A percentile compares a stretch with the other conserved stretches of the same genome.
phyloP scores from a whole-genome alignment of 805 yeast genomes.

The Wickerhamomyces rabaulensis region DNA sequence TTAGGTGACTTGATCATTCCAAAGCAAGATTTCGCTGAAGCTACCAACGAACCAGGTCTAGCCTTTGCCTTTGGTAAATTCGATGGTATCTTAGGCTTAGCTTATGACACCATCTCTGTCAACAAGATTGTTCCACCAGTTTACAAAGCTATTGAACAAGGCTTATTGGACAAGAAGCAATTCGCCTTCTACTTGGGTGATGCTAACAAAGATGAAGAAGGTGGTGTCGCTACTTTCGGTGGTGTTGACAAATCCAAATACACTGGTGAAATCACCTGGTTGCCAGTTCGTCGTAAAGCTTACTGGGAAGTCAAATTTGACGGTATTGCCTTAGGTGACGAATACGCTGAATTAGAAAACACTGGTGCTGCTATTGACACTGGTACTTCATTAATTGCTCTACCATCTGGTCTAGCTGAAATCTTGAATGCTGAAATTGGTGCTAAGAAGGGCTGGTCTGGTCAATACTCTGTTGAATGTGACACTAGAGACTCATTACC shows the following conservation, averaged over 20 bases:
- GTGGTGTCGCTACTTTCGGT: constrained; percentile 94
- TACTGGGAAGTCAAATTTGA: constrained; percentile 98
- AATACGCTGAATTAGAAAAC: constrained; percentile 72
- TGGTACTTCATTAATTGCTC: constrained; percentile 92
- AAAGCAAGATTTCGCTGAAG: constrained; percentile 93
- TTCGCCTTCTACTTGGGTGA: constrained; percentile 92
- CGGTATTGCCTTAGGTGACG: constrained; percentile 87
- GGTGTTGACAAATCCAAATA: constrained; percentile 78
- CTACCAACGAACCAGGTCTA: constrained; percentile 95
- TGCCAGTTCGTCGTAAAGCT: constrained; percentile 98
- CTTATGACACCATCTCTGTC: constrained; percentile 87
- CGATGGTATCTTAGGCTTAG: constrained; percentile 96
- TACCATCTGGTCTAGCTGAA: constrained; percentile 95
- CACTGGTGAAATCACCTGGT: constrained; percentile 84
- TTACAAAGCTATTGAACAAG: constrained; percentile 80
- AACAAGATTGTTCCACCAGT: constrained; percentile 89
- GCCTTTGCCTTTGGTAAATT: constrained; percentile 98
- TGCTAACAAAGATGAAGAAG: constrained; percentile 58
- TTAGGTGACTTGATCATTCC: constrained; percentile 84
- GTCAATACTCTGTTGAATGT: constrained; percentile 94
- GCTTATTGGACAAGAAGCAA: constrained; percentile 75
- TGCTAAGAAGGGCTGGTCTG: constrained; percentile 95
- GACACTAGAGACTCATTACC: constrained; percentile 78
- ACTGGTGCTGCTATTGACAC: constrained; percentile 98
- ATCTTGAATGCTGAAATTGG: constrained; percentile 93